Conservation (phyloP, 2,329 filamentous ascomycete genomes). For the Tolypocladium guangdongense region DNA sequence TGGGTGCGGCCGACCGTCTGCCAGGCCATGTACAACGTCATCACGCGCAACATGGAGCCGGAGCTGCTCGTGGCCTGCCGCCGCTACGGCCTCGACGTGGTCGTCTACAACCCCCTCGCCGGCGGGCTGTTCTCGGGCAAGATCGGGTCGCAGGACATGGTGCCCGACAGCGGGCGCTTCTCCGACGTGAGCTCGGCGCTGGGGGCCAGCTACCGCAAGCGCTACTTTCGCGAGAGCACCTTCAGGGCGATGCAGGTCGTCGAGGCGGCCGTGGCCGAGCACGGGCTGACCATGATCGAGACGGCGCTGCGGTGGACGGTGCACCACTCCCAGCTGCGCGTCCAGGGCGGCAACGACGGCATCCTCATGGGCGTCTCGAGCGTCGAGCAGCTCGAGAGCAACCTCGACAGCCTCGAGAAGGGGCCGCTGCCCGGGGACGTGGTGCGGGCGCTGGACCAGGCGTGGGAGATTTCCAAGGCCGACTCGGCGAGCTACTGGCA, state of each 20-base stretch:
- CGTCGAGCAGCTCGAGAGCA: constrained; percentile 44
- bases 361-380: constrained; percentile 50
- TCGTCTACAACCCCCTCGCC: constrained; percentile 73
- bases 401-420: constrained; percentile 49
- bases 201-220: constrained; percentile 49
- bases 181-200: constrained; percentile 41
- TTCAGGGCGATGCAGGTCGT: constrained; percentile 56
- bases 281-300: constrained; percentile 60
- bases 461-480: constrained; percentile 60
- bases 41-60: constrained; percentile 63
- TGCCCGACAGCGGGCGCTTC: constrained; percentile 59
- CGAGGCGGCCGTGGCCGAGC: constrained; percentile 55
- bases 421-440: constrained; percentile 69
- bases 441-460: constrained; percentile 62
- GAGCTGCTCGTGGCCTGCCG: constrained; percentile 65
- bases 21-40: constrained; percentile 80
- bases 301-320: constrained; percentile 62
- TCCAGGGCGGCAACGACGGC: constrained; percentile 44
- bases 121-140: constrained; percentile 75
- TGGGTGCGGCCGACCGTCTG: constrained; percentile 81
- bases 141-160: constrained; percentile 54
- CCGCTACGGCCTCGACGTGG: constrained; percentile 67
- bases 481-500: constrained; percentile 45
- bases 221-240: constrained; percentile 61
- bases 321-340: constrained; percentile 54